Conservation (phyloP, 2,329 filamentous ascomycete genomes). For the Penicillium sp. region DNA sequence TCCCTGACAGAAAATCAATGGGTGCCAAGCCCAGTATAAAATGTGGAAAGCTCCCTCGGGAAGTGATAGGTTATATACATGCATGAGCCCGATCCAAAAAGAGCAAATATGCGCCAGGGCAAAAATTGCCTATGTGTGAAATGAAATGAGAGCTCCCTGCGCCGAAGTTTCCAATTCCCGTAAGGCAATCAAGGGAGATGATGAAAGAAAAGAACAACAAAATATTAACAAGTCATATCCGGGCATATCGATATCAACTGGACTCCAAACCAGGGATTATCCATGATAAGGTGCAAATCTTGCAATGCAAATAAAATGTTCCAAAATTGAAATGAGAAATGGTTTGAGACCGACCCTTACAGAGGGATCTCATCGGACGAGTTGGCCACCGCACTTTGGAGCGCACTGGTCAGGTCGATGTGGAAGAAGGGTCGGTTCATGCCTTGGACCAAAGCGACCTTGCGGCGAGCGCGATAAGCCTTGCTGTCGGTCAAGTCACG, state of each 20-base stretch:
- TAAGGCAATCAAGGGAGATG: not conserved
- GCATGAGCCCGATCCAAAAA: not conserved
- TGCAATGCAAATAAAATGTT: constrained; percentile 16
- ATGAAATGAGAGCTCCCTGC: constrained; percentile 2
- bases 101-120: not conserved
- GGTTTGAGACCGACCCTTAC: constrained; percentile 1
- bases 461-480: constrained; percentile 44
- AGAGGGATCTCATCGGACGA: constrained; percentile 54
- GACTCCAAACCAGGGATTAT: constrained; percentile 27
- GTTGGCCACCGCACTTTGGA: constrained; percentile 85
- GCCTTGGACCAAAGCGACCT: constrained; percentile 75
- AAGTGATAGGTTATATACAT: not conserved
- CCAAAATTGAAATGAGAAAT: constrained; percentile 6
- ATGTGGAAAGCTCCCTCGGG: not conserved
- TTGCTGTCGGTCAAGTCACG: constrained; percentile 55
- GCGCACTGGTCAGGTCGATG: constrained; percentile 83
- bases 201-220: constrained; percentile 1
- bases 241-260: constrained; percentile 24
- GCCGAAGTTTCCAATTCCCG: not conserved
- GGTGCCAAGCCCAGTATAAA: constrained; percentile 3
- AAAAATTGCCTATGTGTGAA: not conserved
- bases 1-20: constrained; percentile 12
- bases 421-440: constrained; percentile 92
- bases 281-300: constrained; percentile 16
- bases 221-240: constrained; percentile 28